A percentile compares a stretch with the other conserved stretches of the same genome.
Evolutionary conservation across 2,329 filamentous ascomycete species (phyloP).

Genomic region (Aspergillus ruber): DNA sequence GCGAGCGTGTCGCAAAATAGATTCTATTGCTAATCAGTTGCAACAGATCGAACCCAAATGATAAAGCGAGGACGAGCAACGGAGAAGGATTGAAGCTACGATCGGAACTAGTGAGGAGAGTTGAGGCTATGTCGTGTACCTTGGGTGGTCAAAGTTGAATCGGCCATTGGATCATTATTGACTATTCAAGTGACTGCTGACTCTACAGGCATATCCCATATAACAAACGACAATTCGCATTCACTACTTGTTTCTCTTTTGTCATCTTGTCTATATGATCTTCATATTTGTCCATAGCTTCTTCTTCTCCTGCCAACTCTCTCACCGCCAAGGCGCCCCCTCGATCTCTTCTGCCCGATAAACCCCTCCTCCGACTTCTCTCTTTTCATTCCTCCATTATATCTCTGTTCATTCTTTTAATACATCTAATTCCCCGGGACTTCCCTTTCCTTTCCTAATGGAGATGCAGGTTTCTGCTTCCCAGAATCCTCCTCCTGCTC

Average conservation of each 20-base stretch:
- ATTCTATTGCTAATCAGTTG: too few relatives aligned
- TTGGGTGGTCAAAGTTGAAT: neutral
- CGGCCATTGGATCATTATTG: neutral
- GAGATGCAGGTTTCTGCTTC: constrained; percentile 18
- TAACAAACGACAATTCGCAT: too few relatives aligned
- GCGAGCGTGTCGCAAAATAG: too few relatives aligned
- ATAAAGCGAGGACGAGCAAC: too few relatives aligned
- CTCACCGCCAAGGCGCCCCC: constrained; percentile 1
- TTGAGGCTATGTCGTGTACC: too few relatives aligned
- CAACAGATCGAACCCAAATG: too few relatives aligned
- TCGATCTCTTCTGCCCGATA: constrained; percentile 9
- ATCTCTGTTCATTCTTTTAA: constrained; percentile 1
- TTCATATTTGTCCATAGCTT: neutral
- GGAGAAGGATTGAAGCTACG: neutral
- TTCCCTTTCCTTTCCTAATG: neutral
- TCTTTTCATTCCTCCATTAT: constrained; percentile 1
- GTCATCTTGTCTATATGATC: too few relatives aligned
- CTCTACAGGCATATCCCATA: too few relatives aligned
- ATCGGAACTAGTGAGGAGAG: too few relatives aligned
- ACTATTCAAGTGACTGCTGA: too few relatives aligned
- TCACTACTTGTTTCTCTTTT: neutral
- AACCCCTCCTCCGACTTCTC: constrained; percentile 18
- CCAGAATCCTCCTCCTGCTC: constrained; percentile 10
- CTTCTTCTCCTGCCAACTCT: neutral
- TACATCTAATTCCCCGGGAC: neutral